Percentiles rank a stretch among this genome's conserved stretches.
phyloP scores from a whole-genome alignment of 352 stramenopile genomes.

The Thalassiosira exigua region DNA sequence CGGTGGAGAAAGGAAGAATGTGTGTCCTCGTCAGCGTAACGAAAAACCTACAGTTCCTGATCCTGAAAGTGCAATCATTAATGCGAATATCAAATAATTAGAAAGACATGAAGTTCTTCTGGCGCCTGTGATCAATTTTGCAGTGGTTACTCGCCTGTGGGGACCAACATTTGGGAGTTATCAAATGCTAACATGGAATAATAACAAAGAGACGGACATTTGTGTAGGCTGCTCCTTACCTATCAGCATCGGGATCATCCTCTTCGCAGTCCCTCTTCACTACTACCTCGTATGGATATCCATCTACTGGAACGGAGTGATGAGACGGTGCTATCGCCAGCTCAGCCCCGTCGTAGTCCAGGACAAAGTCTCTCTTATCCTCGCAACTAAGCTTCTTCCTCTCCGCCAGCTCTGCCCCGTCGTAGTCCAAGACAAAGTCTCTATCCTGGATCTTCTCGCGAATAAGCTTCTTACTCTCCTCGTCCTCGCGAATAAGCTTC shows the following conservation, averaged over 20 bases:
- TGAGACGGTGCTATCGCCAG: neutral
- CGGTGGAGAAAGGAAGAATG: neutral
- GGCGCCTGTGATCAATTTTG: too few species aligned
- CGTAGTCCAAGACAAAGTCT: neutral
- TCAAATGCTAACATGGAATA: neutral
- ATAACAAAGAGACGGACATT: neutral
- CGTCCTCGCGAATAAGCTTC: neutral
- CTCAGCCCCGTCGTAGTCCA: neutral
- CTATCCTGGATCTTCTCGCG: neutral
- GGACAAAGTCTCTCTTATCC: neutral
- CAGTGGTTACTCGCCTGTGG: too few species aligned
- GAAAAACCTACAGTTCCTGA: neutral
- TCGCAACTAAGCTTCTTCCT: too few species aligned
- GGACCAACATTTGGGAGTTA: too few species aligned
- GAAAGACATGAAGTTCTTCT: too few species aligned
- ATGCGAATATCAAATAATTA: too few species aligned
- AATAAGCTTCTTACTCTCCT: slow-evolving; percentile 2
- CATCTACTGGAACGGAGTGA: neutral
- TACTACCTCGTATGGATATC: neutral
- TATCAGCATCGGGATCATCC: neutral
- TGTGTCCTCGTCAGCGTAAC: neutral
- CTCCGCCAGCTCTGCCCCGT: neutral
- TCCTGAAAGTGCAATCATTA: too few species aligned
- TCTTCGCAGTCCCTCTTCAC: neutral
- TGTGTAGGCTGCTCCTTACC: too few species aligned